Evolutionary conservation across 139 green algal genomes (phyloP).

Genomic region (Coelastrella sp.): DNA sequence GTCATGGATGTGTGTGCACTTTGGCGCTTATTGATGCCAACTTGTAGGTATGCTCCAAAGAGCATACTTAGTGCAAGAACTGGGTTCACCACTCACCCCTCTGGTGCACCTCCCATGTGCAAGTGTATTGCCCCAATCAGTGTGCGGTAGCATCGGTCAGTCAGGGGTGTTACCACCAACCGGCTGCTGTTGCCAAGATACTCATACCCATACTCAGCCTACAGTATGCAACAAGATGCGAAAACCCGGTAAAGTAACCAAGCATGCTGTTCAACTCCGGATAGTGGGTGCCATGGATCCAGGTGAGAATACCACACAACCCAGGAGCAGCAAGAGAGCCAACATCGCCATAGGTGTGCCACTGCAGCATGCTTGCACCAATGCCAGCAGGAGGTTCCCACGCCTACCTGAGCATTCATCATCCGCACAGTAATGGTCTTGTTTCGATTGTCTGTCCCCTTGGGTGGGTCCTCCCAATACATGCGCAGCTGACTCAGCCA

Average conservation of each 20-base stretch:
- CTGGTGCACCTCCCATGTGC: conserved; percentile 80
- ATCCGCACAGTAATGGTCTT: conserved; percentile 76
- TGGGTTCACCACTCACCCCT: conserved; percentile 56
- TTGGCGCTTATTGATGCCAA: too few relatives aligned
- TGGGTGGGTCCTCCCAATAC: conserved; percentile 74
- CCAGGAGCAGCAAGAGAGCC: background rate
- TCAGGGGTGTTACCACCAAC: conserved; percentile 83
- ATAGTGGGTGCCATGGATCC: too few relatives aligned
- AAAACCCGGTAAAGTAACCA: too few relatives aligned
- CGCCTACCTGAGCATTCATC: conserved; percentile 74
- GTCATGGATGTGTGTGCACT: too few relatives aligned
- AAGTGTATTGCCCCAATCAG: conserved; percentile 83
- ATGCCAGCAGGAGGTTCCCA: too few relatives aligned
- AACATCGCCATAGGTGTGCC: background rate
- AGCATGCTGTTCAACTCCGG: too few relatives aligned
- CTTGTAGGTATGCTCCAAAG: too few relatives aligned
- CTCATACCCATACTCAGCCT: conserved; percentile 85
- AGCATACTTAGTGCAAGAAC: background rate
- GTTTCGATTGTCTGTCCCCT: conserved; percentile 43
- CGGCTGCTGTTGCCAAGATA: conserved; percentile 83
- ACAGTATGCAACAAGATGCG: background rate
- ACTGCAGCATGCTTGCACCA: too few relatives aligned
- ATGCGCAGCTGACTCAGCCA: conserved; percentile 83
- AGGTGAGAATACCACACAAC: too few relatives aligned
- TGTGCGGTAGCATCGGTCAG: conserved; percentile 85